A percentile compares a stretch with the other conserved stretches of the same genome.
Evolutionary conservation across 257 asterid genomes (phyloP).

Genomic region (Penstemon barbatus): DNA sequence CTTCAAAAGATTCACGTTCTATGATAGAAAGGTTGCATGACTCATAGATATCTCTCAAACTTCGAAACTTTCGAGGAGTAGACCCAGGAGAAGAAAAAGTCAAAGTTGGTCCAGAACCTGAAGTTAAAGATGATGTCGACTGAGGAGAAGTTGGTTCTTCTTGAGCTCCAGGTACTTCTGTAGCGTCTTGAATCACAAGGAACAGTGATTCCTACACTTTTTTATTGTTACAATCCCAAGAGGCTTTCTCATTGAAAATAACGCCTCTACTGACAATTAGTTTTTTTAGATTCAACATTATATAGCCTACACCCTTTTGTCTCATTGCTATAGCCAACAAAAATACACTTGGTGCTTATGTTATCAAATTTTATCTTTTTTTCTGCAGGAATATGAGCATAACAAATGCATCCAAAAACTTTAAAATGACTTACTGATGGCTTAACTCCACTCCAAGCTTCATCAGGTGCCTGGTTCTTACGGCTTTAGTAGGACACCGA

Average conservation of each 20-base stretch:
- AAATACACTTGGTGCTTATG: neutral
- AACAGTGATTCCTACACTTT: neutral
- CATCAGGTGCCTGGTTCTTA: neutral
- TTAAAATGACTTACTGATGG: neutral
- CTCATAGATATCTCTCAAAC: too few relatives aligned
- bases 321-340: neutral
- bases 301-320: neutral
- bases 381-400: neutral
- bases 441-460: neutral
- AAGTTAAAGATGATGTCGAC: neutral
- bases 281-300: neutral
- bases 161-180: neutral
- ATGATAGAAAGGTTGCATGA: too few relatives aligned
- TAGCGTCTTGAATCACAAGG: neutral
- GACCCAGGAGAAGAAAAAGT: neutral
- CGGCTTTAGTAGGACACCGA: neutral
- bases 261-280: conserved; percentile 4
- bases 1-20: too few relatives aligned
- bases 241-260: neutral
- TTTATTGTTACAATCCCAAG: neutral
- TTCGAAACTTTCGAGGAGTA: too few relatives aligned
- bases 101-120: neutral
- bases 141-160: neutral
- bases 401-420: conserved; percentile 1
- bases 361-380: neutral